Base-by-base conservation (phyloP, 1,139 yeast species). In the Schwanniomyces etchellsii region DNA sequence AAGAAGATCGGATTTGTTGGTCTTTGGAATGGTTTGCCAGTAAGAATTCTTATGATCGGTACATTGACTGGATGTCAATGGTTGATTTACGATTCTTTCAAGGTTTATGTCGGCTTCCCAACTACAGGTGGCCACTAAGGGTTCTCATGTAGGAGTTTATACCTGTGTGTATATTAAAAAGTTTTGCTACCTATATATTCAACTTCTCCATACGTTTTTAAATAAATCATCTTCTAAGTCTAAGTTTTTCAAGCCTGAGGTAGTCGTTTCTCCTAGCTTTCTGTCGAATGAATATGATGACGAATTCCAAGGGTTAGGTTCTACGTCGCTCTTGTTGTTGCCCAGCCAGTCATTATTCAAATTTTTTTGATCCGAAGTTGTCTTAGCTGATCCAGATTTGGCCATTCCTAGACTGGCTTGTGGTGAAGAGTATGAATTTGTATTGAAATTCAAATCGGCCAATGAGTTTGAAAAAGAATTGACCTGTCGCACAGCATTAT, bases 21-120 rank as follows among this genome's bases (percentile, higher is more conserved):
- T 18, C 70, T 89, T 41, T 89, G 96, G 97, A 84, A 84, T 54
- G 97, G 97, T 33, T 74, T 89, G 43, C 84, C 89, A 16, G 91
- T 88, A 40, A 83, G 97, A 74, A 88, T 89, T 46, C 76, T 86
- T 40, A 89, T 89, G 97, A 77, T 89, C 57, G 96, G 96, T 68
- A 88, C 97, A 20, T 74, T 89, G 60, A 89, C 97, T 27, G 96
- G 96, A 40, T 76, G 83, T 73, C 97, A 89, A 70, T 89, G 96
- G 96, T 74, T 89, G 54, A 73, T 89, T 40, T 89, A 89, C 64
- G 97, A 89, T 60, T 81, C 95, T 10, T 89, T 89, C 72, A 89
- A 89, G 67, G 93, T 85, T 17, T 74, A 74, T 47, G 77, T 85
- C 38, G 97, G 96, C 9, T 74, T 89, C 48, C 96, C 97, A 52